Conservation (phyloP, 306 rosid genomes). For the Acacia acuminata region DNA sequence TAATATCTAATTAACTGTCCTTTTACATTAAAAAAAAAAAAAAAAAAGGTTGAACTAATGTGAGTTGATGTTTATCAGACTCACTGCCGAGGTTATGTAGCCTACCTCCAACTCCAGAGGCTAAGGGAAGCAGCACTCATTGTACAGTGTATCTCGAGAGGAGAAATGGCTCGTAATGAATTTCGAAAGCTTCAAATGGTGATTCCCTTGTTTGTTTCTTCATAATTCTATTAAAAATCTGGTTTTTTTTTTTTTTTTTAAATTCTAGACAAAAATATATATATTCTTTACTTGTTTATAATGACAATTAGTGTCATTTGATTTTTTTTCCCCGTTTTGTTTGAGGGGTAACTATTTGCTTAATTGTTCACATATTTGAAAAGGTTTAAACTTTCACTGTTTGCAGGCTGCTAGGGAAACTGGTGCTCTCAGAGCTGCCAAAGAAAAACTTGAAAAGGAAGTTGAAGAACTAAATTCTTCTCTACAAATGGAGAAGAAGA, state of each 20-base stretch:
- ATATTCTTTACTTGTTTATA: background rate
- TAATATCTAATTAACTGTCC: constrained; percentile 11
- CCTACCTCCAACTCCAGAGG: constrained; percentile 35
- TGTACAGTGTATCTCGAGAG: constrained; percentile 71
- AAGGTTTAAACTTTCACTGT: background rate
- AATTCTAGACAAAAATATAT: background rate
- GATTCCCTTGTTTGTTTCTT: constrained; percentile 8
- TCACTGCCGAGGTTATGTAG: constrained; percentile 49
- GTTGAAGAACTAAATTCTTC: constrained; percentile 76
- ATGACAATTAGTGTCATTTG: background rate
- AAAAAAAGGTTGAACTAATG: constrained; percentile 23
- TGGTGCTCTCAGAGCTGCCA: constrained; percentile 91
- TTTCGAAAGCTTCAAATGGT: constrained; percentile 78
- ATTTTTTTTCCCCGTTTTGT: background rate
- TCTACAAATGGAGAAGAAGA: constrained; percentile 68
- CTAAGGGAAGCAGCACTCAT: constrained; percentile 58
- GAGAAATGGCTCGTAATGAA: constrained; percentile 66
- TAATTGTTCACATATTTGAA: constrained; percentile 8
- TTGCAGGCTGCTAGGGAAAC: constrained; percentile 89
- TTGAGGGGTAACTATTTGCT: background rate
- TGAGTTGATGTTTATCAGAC: constrained; percentile 48
- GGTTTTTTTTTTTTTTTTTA: background rate
- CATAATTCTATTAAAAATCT: constrained; percentile 16
- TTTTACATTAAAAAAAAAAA: constrained; percentile 12
- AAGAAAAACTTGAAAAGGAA: constrained; percentile 71